Conservation (phyloP, 2,329 filamentous ascomycete species). For the Amauroascus verrucosus region DNA sequence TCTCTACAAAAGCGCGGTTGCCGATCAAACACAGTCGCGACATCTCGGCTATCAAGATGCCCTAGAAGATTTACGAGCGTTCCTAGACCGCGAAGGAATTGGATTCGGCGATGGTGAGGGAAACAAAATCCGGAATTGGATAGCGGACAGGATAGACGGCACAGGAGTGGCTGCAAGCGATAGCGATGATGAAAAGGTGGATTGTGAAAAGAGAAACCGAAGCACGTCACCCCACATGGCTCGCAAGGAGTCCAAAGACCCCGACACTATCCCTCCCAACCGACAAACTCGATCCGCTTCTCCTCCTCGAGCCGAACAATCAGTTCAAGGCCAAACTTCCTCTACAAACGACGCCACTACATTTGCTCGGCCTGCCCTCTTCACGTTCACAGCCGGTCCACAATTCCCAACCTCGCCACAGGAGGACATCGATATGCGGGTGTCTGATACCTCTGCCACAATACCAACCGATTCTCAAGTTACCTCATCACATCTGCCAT, state of each 20-base stretch:
- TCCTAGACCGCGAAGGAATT: constrained; percentile 72
- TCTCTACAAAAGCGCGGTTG: constrained; percentile 82
- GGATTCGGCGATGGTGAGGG: constrained; percentile 72
- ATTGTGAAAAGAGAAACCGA: constrained; percentile 30
- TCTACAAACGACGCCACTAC: constrained; percentile 11
- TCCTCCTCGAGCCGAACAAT: constrained; percentile 22
- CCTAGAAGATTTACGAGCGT: constrained; percentile 75
- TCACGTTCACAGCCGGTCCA: constrained; percentile 37
- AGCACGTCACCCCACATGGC: constrained; percentile 28
- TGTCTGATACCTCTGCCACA: constrained; percentile 26
- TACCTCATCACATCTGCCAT: constrained; percentile 17
- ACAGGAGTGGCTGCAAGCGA: constrained; percentile 31
- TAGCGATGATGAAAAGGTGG: constrained; percentile 36
- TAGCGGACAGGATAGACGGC: constrained; percentile 39
- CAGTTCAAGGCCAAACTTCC: constrained; percentile 14
- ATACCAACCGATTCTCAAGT: constrained; percentile 22
- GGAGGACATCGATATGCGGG: constrained; percentile 37
- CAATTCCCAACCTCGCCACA: constrained; percentile 29
- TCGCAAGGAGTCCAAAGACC: constrained; percentile 29
- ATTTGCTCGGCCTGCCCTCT: constrained; percentile 27
- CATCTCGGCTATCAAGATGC: constrained; percentile 87
- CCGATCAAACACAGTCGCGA: constrained; percentile 64
- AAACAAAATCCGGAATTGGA: constrained; percentile 54
- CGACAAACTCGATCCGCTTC: constrained; percentile 26
- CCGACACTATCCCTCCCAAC: constrained; percentile 22